phyloP scores from a whole-genome alignment of 2,329 filamentous ascomycete species.

The Mycosphaerella sp. region DNA sequence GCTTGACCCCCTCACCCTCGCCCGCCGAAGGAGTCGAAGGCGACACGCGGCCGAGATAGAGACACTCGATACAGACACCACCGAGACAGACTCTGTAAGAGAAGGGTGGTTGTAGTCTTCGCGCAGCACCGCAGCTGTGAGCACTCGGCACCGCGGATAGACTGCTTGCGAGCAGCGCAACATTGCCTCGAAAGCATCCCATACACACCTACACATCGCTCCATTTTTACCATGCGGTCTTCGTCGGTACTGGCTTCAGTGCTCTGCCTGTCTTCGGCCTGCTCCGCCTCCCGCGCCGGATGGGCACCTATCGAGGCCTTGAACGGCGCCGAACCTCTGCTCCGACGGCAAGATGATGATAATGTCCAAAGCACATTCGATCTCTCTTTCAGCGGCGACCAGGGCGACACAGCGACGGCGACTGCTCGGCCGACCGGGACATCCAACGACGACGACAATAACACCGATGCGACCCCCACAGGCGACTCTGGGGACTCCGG shows the following conservation, averaged over 20 bases:
- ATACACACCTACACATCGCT: neutral
- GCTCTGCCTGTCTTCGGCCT: conserved; percentile 30
- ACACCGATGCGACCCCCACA: conserved; percentile 17
- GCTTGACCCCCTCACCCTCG: neutral
- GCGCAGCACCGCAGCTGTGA: conserved; percentile 2
- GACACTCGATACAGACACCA: conserved; percentile 5
- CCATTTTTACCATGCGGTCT: conserved; percentile 33
- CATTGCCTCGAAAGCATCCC: conserved; percentile 3
- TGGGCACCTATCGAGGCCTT: conserved; percentile 25
- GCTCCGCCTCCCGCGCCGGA: conserved; percentile 28
- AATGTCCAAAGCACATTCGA: conserved; percentile 18
- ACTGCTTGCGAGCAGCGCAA: conserved; percentile 5
- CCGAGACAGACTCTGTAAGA: conserved; percentile 8
- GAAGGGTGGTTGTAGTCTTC: neutral
- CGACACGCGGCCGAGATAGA: conserved; percentile 13
- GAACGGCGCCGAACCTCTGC: conserved; percentile 24
- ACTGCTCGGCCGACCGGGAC: conserved; percentile 16
- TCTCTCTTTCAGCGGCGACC: conserved; percentile 20
- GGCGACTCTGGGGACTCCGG: conserved; percentile 11
- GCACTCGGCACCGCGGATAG: neutral
- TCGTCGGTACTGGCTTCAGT: conserved; percentile 30
- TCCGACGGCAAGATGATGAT: conserved; percentile 25
- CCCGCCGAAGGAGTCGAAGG: neutral
- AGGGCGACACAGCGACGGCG: conserved; percentile 26
- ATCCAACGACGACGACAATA: conserved; percentile 5